Conservation (phyloP, 1,139 yeast genomes). For the Tardiomyces digboiensis region DNA sequence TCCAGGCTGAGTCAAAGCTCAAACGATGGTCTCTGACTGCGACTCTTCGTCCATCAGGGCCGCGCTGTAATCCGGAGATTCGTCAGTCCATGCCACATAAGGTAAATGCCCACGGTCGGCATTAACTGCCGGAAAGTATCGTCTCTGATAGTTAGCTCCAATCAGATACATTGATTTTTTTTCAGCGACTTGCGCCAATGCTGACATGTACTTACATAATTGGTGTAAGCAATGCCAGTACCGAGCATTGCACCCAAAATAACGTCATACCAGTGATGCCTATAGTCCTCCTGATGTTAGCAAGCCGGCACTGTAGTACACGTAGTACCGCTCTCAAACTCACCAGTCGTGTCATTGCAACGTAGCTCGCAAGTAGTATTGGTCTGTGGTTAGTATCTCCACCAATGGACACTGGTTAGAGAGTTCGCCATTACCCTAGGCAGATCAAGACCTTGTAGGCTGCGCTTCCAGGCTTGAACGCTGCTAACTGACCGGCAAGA, state of each 20-base stretch:
- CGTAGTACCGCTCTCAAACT: slow-evolving; percentile 14
- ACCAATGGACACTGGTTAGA: neutral
- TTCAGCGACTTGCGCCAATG: no score
- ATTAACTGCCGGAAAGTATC: neutral
- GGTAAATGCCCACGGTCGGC: neutral
- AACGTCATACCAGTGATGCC: slow-evolving; percentile 69
- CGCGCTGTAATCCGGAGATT: neutral
- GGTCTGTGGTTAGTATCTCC: slow-evolving; percentile 11
- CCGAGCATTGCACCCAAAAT: slow-evolving; percentile 50
- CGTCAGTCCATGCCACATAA: neutral
- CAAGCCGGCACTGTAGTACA: slow-evolving; percentile 46
- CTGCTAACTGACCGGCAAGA: slow-evolving; percentile 48
- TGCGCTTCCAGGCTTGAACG: slow-evolving; percentile 27
- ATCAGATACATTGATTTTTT: no score
- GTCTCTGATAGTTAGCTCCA: neutral
- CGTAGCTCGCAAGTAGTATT: slow-evolving; percentile 17
- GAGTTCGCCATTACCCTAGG: no score
- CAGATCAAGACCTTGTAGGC: slow-evolving; percentile 15
- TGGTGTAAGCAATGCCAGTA: slow-evolving; percentile 34
- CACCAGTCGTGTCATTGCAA: slow-evolving; percentile 20
- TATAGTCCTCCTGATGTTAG: slow-evolving; percentile 60
- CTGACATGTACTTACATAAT: neutral
- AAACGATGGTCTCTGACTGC: no score
- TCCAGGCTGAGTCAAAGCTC: no score
- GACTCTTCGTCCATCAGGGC: neutral